These are phyloP conservation scores for Euclidium syriacum DNA, from an alignment of 345 rosid genomes.

Conservation along the genomic window DNA sequence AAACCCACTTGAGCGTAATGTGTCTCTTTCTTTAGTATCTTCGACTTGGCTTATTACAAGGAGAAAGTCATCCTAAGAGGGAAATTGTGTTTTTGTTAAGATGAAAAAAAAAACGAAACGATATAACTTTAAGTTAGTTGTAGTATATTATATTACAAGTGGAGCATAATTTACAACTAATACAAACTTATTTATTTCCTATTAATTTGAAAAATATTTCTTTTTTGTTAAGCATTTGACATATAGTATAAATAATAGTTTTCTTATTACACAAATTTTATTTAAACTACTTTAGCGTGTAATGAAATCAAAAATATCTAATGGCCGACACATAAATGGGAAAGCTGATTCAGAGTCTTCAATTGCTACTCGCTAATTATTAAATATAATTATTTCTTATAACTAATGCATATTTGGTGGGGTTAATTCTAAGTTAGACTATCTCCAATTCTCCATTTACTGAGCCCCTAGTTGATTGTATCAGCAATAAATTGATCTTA, in stretches of 20 bases:
- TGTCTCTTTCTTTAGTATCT: neutral
- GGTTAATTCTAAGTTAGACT: neutral
- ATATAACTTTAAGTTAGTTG: too few relatives aligned
- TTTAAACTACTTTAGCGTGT: neutral
- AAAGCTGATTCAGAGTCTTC: slow-evolving; percentile 6
- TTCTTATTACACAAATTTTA: too few relatives aligned
- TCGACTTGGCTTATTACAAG: too few relatives aligned
- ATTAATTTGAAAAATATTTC: too few relatives aligned
- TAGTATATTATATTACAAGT: too few relatives aligned
- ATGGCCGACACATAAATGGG: slow-evolving; percentile 27
- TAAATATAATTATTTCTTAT: neutral
- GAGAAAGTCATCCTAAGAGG: too few relatives aligned
- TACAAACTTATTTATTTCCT: too few relatives aligned
- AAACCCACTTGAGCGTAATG: slow-evolving; percentile 16
- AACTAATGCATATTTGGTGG: neutral
- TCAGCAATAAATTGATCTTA: neutral
- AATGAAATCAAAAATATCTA: neutral
- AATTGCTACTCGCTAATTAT: neutral
- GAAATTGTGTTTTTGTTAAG: too few relatives aligned
- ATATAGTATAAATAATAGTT: too few relatives aligned
- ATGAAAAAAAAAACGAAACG: too few relatives aligned
- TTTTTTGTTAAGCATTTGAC: too few relatives aligned
- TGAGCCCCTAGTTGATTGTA: neutral
- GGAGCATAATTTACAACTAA: too few relatives aligned
- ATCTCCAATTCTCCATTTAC: neutral